Evolutionary conservation across 2,329 filamentous ascomycete genomes (phyloP), one percentile per base, ranked within the genome.

Genomic region (Alternaria sp.): DNA sequence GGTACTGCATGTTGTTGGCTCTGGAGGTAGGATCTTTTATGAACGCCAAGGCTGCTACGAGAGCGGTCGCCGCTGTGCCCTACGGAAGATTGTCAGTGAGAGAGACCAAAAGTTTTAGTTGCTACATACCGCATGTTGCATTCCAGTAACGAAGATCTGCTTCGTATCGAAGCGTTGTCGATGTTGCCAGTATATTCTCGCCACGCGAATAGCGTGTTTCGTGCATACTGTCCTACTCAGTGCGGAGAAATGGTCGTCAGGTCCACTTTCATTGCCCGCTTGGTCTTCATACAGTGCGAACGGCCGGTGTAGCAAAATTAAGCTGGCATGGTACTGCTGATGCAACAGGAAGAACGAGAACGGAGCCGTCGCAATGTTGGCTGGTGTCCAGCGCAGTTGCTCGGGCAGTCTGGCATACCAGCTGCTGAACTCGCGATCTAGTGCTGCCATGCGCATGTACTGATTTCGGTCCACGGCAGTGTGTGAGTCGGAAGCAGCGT

Each of bases 161-260:
- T 81, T 82, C 2, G 83, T 83, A 57, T 85, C 82, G 56, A 86
- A 86, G 4, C 83, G 80, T 70, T 86, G 84, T 0, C 85, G 80
- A 66, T 87, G 85, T 62, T 86, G 85, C 84, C 83, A 86, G 69
- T 86, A 86, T 61, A 87, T 86, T 21, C 83, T 80, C 0, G 85
- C 83, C 0, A 87, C 83, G 0, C 84, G 77, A 59, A 86, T 84
- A 5, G 86, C 85, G 63, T 87, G 85, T 54, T 86, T 85, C 0
- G 84, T 86, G 75, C 85, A 87, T 57, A 86, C 85, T 55, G 81
- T 84, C 17, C 86, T 81, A 4, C 84, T 85, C 23, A 86, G 70
- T 5, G 82, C 80, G 6, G 80, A 83, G 63, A 82, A 83, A 63
- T 82, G 80, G 59, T 82, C 80, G 36, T 81, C 76, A 19, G 78